phyloP scores from a whole-genome alignment of 1,284 basidiomycete species.

The Cryptococcus hybrid region DNA sequence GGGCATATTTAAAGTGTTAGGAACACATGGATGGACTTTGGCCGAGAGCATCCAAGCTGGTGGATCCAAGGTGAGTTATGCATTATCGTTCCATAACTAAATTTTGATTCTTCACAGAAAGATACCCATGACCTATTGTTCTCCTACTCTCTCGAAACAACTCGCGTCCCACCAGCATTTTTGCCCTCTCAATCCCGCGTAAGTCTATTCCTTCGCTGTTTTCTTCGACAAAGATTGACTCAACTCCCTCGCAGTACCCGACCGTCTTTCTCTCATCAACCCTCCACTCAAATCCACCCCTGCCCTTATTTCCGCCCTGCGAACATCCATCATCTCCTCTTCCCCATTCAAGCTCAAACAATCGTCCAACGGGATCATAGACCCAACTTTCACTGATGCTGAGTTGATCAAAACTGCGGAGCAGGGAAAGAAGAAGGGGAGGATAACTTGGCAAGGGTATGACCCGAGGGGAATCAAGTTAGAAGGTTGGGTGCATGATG shows the following conservation, averaged over 20 bases:
- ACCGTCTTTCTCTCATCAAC: slow-evolving; percentile 42
- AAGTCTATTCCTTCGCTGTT: slow-evolving; percentile 1
- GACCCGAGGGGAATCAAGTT: slow-evolving; percentile 31
- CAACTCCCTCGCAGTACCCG: slow-evolving; percentile 29
- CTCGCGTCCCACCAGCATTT: slow-evolving; percentile 32
- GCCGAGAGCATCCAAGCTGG: slow-evolving; percentile 29
- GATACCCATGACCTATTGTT: slow-evolving; percentile 43
- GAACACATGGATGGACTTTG: slow-evolving; percentile 35
- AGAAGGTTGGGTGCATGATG: slow-evolving; percentile 45
- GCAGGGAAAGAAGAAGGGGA: neutral
- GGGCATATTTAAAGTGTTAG: slow-evolving; percentile 31
- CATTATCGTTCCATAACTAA: slow-evolving; percentile 4
- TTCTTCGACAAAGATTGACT: neutral
- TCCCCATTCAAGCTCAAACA: slow-evolving; percentile 5
- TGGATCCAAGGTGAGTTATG: slow-evolving; percentile 20
- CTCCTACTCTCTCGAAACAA: slow-evolving; percentile 16
- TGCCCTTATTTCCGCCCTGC: slow-evolving; percentile 33
- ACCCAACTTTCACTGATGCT: neutral
- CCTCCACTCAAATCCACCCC: slow-evolving; percentile 30
- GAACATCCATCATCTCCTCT: slow-evolving; percentile 28
- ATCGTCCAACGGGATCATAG: neutral
- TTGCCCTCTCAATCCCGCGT: slow-evolving; percentile 45
- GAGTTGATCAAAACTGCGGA: neutral
- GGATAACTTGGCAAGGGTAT: slow-evolving; percentile 10
- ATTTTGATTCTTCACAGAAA: slow-evolving; percentile 12